phyloP scores from a whole-genome alignment of 2,329 filamentous ascomycete species.

The Alternaria dauci region DNA sequence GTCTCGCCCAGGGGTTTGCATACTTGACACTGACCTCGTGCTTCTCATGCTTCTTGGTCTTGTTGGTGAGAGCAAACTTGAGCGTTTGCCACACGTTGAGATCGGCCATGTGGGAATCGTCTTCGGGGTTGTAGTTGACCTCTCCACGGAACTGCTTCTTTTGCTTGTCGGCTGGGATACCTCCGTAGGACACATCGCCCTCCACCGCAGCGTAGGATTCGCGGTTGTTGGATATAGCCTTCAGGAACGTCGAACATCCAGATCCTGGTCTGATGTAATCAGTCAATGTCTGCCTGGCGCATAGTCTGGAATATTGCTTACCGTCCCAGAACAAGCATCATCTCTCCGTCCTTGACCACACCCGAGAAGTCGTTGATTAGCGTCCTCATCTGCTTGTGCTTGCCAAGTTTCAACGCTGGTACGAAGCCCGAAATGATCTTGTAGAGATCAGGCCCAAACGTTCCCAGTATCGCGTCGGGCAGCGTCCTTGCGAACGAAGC shows the following conservation, averaged over 20 bases:
- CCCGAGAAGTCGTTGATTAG: conserved; percentile 74
- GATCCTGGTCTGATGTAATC: conserved; percentile 64
- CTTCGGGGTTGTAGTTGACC: conserved; percentile 80
- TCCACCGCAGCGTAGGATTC: conserved; percentile 70
- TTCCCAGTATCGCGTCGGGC: conserved; percentile 76
- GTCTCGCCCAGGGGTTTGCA: neutral
- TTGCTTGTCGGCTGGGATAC: conserved; percentile 73
- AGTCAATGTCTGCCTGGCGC: neutral
- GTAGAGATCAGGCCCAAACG: conserved; percentile 83
- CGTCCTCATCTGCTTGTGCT: conserved; percentile 60
- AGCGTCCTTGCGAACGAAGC: conserved; percentile 75
- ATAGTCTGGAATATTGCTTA: neutral
- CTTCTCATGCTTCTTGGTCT: conserved; percentile 72
- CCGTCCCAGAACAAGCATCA: conserved; percentile 76
- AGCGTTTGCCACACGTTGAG: conserved; percentile 82
- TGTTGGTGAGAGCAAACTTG: conserved; percentile 76
- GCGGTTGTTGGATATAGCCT: conserved; percentile 75
- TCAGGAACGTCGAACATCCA: conserved; percentile 80
- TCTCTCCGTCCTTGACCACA: conserved; percentile 72
- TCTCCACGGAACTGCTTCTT: conserved; percentile 75
- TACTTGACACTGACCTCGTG: conserved; percentile 50
- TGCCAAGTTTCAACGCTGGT: conserved; percentile 60
- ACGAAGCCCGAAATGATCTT: conserved; percentile 65
- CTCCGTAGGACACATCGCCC: conserved; percentile 76
- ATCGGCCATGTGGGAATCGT: conserved; percentile 76